Evolutionary conservation across 2,329 filamentous ascomycete genomes (phyloP).

Genomic region (Fusarium nematophilum): DNA sequence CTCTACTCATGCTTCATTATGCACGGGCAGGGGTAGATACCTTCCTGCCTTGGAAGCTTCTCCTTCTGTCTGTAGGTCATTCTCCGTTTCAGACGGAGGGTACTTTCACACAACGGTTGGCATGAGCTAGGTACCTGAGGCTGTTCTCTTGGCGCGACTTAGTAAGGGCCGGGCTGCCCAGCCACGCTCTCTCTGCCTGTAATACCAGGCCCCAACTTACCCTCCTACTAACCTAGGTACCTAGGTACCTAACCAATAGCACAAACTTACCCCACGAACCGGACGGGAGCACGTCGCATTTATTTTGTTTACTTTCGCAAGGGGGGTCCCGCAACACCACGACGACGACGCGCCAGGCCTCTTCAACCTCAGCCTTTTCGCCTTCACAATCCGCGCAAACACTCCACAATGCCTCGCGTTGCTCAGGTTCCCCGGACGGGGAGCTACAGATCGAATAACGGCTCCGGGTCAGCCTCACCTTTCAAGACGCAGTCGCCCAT

Average conservation of each 20-base stretch:
- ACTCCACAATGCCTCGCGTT: conserved; percentile 66
- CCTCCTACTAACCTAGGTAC: background rate
- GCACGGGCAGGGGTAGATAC: conserved; percentile 15
- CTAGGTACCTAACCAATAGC: background rate
- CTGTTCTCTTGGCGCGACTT: background rate
- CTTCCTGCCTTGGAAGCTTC: conserved; percentile 25
- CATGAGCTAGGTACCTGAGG: too few relatives aligned
- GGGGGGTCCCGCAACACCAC: conserved; percentile 41
- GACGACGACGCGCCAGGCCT: conserved; percentile 44
- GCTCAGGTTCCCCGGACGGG: conserved; percentile 65
- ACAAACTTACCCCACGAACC: conserved; percentile 31
- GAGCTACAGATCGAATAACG: conserved; percentile 59
- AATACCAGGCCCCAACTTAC: conserved; percentile 23
- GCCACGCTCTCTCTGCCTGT: conserved; percentile 34
- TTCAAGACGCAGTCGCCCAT: conserved; percentile 68
- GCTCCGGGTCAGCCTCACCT: conserved; percentile 61
- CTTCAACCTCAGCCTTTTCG: conserved; percentile 31
- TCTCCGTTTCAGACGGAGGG: conserved; percentile 30
- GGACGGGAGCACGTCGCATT: conserved; percentile 23
- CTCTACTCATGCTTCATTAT: conserved; percentile 3
- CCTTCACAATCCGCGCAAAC: conserved; percentile 28
- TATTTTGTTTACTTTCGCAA: conserved; percentile 48
- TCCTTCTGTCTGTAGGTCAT: conserved; percentile 1
- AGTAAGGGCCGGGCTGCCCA: background rate
- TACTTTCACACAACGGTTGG: too few relatives aligned